Base-by-base conservation (phyloP, 768 basidiomycete genomes). In the Boletus reticuloceps region DNA sequence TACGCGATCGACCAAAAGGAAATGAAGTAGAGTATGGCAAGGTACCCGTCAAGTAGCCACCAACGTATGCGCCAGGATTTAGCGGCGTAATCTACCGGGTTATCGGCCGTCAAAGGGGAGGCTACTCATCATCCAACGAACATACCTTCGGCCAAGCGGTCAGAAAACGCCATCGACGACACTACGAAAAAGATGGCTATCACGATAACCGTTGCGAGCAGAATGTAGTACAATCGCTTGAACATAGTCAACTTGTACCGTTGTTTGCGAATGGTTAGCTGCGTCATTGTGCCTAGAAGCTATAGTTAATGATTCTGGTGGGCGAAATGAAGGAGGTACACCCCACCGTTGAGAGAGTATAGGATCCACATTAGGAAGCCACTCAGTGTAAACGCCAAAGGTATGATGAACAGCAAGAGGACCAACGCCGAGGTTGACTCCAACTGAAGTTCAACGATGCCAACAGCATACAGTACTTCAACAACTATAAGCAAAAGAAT, bases 21-120 rank as follows among this genome's bases (percentile, higher is more conserved):
- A 29, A 79, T 74, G 44, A 97, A 81, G 69, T 96, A 98, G 25
- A 98, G 83, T 44, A 95, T 79, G 2, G 91, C 85, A 43, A 98
- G 80, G 79, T 93, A 98, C 17, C 95, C 97, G 65, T 99, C 97
- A 40, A 99, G 79, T 7, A 99, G 77, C 89, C 94, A 94, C 97
- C 97, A 99, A 46, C 95, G 86, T 51, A 82, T 79, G 55, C 79
- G 82, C 94, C 94, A 98, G 17, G 91, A 87, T 57, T 86, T 89
- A 7, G 94, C 89, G 16, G 93, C 90, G 67, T 95, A 98, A 69
- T 96, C 94, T 94, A 51, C 5, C 37, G 20, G n/a, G 40, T 9
- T 50, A 49, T 54, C 38, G 48, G 43, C n/a, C 4, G 13, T 51
- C 36, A 19, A 51, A 34, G 17, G 46, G 8, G 20, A 31, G 13